Conservation (phyloP, 2,329 filamentous ascomycete genomes). For the Aspergillus unguis region DNA sequence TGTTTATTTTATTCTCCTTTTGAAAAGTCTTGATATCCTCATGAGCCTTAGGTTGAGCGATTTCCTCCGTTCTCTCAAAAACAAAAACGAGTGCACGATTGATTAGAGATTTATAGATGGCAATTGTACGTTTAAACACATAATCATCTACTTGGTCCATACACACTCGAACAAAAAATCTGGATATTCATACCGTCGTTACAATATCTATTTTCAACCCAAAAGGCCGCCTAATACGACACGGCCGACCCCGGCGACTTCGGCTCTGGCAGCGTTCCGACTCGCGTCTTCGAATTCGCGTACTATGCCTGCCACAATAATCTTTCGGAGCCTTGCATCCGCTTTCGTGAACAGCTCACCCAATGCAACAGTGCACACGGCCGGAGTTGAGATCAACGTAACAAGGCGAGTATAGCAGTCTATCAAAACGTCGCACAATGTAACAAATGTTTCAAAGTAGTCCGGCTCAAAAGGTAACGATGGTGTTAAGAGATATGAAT, state of each 20-base stretch:
- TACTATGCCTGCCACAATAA: constrained; percentile 80
- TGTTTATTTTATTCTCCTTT: neutral
- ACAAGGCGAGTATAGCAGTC: constrained; percentile 83
- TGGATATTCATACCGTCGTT: neutral
- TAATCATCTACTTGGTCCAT: neutral
- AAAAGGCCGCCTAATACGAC: constrained; percentile 72
- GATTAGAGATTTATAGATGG: neutral
- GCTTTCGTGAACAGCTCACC: constrained; percentile 88
- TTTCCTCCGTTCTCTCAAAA: neutral
- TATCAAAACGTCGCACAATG: constrained; percentile 90
- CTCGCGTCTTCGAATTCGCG: constrained; percentile 92
- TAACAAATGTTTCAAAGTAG: constrained; percentile 94
- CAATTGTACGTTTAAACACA: constrained; percentile 1
- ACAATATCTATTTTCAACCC: neutral
- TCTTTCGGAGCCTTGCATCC: constrained; percentile 79
- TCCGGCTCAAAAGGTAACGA: constrained; percentile 92
- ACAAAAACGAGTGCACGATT: constrained; percentile 2
- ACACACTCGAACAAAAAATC: neutral
- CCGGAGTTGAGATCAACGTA: constrained; percentile 69
- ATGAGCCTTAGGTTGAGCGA: neutral
- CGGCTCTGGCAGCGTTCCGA: constrained; percentile 69
- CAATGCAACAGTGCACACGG: constrained; percentile 66
- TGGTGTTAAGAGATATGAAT: constrained; percentile 84
- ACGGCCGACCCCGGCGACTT: constrained; percentile 81
- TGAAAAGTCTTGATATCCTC: constrained; percentile 11